A percentile compares a stretch with the other conserved stretches of the same genome.
These are phyloP conservation scores for Rutstroemia sp. DNA, from an alignment of 2,329 filamentous ascomycete genomes.

Conservation along the genomic window DNA sequence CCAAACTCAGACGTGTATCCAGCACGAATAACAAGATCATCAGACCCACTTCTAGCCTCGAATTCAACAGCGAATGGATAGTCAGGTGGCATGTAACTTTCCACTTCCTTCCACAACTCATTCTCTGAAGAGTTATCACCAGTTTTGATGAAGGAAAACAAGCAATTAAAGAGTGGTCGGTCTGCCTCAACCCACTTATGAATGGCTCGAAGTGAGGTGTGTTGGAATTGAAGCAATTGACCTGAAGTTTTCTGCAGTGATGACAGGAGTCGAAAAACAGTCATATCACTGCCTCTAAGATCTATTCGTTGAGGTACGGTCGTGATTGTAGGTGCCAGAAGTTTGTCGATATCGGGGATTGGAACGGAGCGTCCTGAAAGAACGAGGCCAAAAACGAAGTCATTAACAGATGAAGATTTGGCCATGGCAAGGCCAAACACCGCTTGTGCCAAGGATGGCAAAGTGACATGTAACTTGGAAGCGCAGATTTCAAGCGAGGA, in stretches of 20 bases:
- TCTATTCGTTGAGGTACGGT: conserved; percentile 34
- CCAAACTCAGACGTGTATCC: not conserved
- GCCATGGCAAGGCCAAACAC: conserved; percentile 35
- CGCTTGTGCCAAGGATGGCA: conserved; percentile 18
- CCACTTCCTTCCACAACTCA: not conserved
- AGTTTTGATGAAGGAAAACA: conserved; percentile 2
- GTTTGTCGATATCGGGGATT: conserved; percentile 32
- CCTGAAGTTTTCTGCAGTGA: not conserved
- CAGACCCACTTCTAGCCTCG: not conserved
- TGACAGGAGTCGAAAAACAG: not conserved
- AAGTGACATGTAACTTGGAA: conserved; percentile 10
- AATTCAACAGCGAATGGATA: conserved; percentile 3
- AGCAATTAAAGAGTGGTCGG: not conserved
- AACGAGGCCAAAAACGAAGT: conserved; percentile 36
- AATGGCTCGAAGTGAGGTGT: not conserved
- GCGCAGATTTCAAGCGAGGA: conserved; percentile 29
- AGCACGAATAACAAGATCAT: not conserved
- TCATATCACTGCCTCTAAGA: not conserved
- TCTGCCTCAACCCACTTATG: conserved; percentile 3
- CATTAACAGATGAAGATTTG: conserved; percentile 31
- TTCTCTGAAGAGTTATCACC: not conserved
- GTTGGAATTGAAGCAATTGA: not conserved
- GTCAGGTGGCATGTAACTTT: conserved; percentile 1
- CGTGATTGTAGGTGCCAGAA: conserved; percentile 36
- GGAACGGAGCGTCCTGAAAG: conserved; percentile 34